Base-by-base conservation (phyloP, 202 grass and related monocot species). In the Cymbopogon flexuosus region DNA sequence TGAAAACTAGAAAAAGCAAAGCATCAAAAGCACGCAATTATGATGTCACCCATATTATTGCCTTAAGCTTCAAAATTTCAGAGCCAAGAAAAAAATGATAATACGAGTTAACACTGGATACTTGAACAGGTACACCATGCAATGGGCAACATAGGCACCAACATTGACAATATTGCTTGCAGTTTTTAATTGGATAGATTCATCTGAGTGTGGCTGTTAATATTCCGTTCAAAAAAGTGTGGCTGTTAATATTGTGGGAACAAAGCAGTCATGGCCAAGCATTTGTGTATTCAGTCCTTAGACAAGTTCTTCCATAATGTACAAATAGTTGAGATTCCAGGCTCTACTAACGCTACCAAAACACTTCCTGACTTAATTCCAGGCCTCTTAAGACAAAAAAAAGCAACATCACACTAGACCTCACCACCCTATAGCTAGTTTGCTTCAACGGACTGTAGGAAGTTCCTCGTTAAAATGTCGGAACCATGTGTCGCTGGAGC, bases 391-490 rank as follows among this genome's bases (percentile, higher is more conserved):
- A 88, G 84, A 52, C 13, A 78, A 62, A 57, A 81, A 56, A 78
- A 65, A 72, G 10, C 75, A 74, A 60, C 54, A 36, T 21, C 80
- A 70, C 72, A 92, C 70, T 84, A 83, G 60, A 73, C 21, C 46
- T 41, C 49, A 62, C 29, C 59, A 61, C 47, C 75, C 77, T 68
- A 80, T 19, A 73, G 19, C 79, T 57, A 69, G 37, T 65, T 84
- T 60, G 80, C 76, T 89, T 80, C 81, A 45, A 84, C 42, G 36
- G 51, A 69, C 72, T 24, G 61, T 70, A 89, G 45, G 80, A 64
- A 42, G 91, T 89, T 88, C 91, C 88, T 90, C 79, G 36, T 68
- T 52, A 93, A 93, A 93, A 93, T 62, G 23, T 74, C 71, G 85
- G 91, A 89, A 89, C 79, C 47, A n/a, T n/a, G 58, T 67, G 78